These are phyloP conservation scores for Suillus tomentosus DNA, from an alignment of 768 basidiomycete species.

Conservation along the genomic window DNA sequence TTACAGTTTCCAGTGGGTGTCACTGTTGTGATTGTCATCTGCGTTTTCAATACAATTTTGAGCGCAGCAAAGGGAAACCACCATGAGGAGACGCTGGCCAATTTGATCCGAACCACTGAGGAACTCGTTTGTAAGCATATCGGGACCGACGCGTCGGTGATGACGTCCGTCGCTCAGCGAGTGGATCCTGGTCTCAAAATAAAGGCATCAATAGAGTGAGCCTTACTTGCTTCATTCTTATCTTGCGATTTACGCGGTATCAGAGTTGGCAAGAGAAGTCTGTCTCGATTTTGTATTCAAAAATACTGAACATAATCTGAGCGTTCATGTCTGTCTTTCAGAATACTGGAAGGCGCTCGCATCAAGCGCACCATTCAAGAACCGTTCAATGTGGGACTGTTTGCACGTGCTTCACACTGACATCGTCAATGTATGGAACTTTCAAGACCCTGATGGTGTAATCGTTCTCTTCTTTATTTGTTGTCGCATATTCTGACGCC, in stretches of 20 bases:
- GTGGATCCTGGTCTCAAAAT: neutral
- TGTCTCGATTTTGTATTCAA: constrained; percentile 9
- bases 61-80: neutral
- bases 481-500: neutral
- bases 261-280: constrained; percentile 12
- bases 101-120: neutral
- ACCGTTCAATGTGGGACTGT: constrained; percentile 8
- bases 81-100: neutral
- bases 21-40: neutral
- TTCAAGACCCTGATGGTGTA: constrained; percentile 13
- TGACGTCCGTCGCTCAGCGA: neutral
- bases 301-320: constrained; percentile 6
- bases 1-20: neutral
- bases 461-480: neutral
- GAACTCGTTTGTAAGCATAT: neutral
- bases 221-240: neutral
- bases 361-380: constrained; percentile 16
- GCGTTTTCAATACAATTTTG: neutral
- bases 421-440: constrained; percentile 24
- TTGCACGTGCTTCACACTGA: constrained; percentile 22
- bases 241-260: neutral
- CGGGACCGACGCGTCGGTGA: neutral
- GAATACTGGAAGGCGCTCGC: constrained; percentile 23
- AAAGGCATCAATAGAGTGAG: neutral
- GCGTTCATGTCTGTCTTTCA: neutral